Conservation (phyloP, 305 asterid species). For the Fraxinus velutina region DNA sequence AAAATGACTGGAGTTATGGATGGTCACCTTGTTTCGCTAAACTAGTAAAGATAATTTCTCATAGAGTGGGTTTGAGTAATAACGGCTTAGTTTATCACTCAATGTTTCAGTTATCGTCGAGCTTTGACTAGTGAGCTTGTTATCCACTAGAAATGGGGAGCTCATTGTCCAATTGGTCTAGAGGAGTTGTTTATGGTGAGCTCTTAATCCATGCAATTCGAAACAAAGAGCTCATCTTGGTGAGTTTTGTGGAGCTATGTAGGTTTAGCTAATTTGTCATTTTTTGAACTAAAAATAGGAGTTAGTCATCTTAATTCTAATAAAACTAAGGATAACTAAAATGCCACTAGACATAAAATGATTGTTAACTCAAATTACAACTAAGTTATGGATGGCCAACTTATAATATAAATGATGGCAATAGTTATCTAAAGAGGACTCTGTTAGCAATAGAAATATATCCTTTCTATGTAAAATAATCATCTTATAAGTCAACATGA, state of each 20-base stretch:
- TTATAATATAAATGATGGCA: not conserved
- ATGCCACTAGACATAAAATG: not conserved
- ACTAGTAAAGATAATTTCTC: not conserved
- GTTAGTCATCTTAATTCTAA: not conserved
- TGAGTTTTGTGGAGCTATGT: not conserved
- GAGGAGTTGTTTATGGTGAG: not conserved
- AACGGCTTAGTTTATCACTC: not conserved
- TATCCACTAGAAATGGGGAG: not conserved
- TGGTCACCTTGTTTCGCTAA: not conserved
- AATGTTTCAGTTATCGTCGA: not conserved
- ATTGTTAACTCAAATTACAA: not conserved
- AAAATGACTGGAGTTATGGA: not conserved
- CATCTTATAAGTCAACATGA: not conserved
- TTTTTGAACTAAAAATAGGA: not conserved
- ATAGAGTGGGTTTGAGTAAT: not conserved
- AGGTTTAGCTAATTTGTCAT: not conserved
- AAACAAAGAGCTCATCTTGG: not conserved
- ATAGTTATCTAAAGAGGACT: not conserved
- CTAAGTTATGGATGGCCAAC: not conserved
- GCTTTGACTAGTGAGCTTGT: not conserved
- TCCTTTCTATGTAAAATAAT: not conserved
- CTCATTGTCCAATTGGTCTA: not conserved
- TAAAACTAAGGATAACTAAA: not conserved
- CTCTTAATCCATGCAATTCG: not conserved
- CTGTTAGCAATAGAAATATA: not conserved